Evolutionary conservation across 2,329 filamentous ascomycete genomes (phyloP).

Genomic region (Exophiala mesophila): DNA sequence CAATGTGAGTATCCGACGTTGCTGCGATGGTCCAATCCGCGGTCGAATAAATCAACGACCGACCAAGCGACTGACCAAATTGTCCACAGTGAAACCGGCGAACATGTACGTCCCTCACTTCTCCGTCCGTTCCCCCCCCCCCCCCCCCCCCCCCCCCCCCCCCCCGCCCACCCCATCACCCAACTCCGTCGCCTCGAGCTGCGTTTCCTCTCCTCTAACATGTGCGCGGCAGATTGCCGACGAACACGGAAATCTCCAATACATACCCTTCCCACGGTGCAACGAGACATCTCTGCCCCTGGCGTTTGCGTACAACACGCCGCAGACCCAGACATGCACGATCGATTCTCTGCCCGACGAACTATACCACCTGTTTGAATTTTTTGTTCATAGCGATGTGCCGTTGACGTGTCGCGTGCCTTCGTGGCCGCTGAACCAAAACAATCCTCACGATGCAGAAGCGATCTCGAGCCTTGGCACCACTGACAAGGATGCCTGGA

Average conservation of each 20-base stretch:
- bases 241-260: constrained; percentile 75
- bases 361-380: constrained; percentile 59
- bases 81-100: constrained; percentile 79
- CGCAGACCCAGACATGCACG: constrained; percentile 56
- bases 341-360: constrained; percentile 49
- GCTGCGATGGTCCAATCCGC: too few relatives aligned
- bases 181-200: background rate
- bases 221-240: constrained; percentile 66
- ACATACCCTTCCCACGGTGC: constrained; percentile 85
- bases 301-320: constrained; percentile 76
- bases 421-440: constrained; percentile 57
- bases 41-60: too few relatives aligned
- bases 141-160: constrained; percentile 2
- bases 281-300: constrained; percentile 77
- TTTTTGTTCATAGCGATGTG: constrained; percentile 96
- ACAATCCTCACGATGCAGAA: constrained; percentile 11
- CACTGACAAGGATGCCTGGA: constrained; percentile 50
- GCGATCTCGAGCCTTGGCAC: constrained; percentile 20
- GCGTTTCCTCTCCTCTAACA: too few relatives aligned
- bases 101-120: constrained; percentile 53
- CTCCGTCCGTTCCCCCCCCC: constrained; percentile 1
- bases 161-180: constrained; percentile 11
- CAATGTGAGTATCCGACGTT: constrained; percentile 59
- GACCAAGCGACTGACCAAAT: too few relatives aligned
- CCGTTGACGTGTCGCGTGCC: constrained; percentile 88